Percentiles rank a stretch among this genome's conserved stretches.
Evolutionary conservation across 495 filamentous ascomycete genomes (phyloP).

Genomic region (Pseudoneurospora amorphoporcata): DNA sequence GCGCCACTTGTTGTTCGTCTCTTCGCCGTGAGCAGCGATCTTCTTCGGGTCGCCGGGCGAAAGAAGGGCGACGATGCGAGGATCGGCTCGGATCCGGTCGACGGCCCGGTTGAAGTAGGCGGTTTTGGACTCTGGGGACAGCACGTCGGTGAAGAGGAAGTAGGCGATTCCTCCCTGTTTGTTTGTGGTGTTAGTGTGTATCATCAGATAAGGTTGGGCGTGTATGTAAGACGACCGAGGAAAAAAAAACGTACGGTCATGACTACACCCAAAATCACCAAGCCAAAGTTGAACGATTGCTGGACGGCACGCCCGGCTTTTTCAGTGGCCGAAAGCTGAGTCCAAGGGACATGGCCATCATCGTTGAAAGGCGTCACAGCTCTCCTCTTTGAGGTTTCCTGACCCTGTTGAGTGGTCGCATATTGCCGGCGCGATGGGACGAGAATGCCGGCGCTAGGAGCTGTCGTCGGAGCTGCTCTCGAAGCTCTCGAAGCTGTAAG

Average conservation of each 20-base stretch:
- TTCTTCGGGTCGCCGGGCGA: conserved; percentile 51
- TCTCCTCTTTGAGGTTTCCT: conserved; percentile 32
- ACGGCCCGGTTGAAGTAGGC: conserved; percentile 84
- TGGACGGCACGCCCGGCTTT: conserved; percentile 82
- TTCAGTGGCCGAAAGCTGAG: conserved; percentile 58
- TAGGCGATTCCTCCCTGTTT: conserved; percentile 61
- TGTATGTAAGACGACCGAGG: background rate
- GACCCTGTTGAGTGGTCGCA: conserved; percentile 20
- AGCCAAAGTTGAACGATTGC: conserved; percentile 75
- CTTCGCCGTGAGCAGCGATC: conserved; percentile 77
- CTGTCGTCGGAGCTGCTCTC: background rate
- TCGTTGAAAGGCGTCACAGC: conserved; percentile 75
- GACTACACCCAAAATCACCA: conserved; percentile 64
- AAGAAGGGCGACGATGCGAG: conserved; percentile 60
- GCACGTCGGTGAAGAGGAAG: conserved; percentile 76
- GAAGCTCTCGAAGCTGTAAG: background rate
- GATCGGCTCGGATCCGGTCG: conserved; percentile 63
- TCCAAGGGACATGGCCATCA: conserved; percentile 71
- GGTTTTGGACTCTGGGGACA: conserved; percentile 74
- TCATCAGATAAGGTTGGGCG: too few species aligned
- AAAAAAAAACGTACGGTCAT: conserved; percentile 50
- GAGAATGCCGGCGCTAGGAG: conserved; percentile 1
- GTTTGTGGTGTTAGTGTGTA: background rate
- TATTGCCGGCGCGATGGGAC: conserved; percentile 17
- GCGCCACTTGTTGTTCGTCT: conserved; percentile 72